phyloP scores from a whole-genome alignment of 1,284 basidiomycete species.

The Trichosporon asahii region DNA sequence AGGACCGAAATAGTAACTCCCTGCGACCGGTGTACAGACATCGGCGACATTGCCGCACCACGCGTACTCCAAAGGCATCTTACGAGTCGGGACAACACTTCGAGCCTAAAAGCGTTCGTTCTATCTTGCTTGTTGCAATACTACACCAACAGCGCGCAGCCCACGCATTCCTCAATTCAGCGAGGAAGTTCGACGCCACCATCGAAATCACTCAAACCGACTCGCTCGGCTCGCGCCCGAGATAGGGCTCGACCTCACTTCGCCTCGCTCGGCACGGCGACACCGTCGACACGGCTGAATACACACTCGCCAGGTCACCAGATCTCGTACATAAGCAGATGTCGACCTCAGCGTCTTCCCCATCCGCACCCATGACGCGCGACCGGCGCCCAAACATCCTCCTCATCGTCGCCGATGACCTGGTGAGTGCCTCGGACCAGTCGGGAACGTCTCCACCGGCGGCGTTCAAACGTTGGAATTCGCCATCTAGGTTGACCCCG shows the following conservation, averaged over 20 bases:
- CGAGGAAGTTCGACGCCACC: neutral
- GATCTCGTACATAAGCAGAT: neutral
- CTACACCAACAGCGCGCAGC: constrained; percentile 6
- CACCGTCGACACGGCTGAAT: neutral
- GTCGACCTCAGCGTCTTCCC: neutral
- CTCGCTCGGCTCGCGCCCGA: constrained; percentile 8
- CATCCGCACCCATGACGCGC: constrained; percentile 7
- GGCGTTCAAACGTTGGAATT: neutral
- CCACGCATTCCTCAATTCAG: constrained; percentile 20
- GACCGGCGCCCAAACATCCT: constrained; percentile 13
- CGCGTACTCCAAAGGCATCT: neutral
- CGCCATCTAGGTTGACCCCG: neutral
- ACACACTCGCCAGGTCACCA: neutral
- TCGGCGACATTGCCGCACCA: neutral
- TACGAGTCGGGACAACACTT: neutral
- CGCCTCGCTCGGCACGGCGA: neutral
- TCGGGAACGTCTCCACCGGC: neutral
- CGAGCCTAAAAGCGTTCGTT: neutral
- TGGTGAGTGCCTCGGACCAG: neutral
- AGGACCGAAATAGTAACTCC: neutral
- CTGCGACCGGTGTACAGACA: neutral
- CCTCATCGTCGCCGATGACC: constrained; percentile 16
- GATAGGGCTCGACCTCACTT: neutral
- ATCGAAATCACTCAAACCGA: neutral
- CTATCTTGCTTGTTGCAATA: neutral